Percentiles rank a stretch among this genome's conserved stretches.
phyloP scores from a whole-genome alignment of 306 rosid genomes.

The Cucurbita ficifolia region DNA sequence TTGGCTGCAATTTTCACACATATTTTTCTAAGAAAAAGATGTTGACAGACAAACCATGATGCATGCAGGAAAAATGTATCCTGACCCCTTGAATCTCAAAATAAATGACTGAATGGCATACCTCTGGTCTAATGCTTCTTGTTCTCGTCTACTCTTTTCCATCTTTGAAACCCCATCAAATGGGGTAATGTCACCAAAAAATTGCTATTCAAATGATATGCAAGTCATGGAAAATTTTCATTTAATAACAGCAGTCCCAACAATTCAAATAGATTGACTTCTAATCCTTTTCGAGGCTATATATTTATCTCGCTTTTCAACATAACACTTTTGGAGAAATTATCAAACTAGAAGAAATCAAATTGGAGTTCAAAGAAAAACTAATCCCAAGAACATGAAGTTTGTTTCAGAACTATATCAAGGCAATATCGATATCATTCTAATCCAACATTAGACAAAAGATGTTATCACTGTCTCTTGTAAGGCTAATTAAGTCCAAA shows the following conservation, averaged over 20 bases:
- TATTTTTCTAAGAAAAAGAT: conserved; percentile 5
- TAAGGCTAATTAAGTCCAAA: background rate
- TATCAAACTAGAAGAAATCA: background rate
- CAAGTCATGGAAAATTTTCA: background rate
- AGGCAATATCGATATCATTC: background rate
- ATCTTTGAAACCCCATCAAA: conserved; percentile 62
- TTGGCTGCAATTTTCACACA: conserved; percentile 31
- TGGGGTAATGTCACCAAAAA: conserved; percentile 91
- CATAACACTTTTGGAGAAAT: background rate
- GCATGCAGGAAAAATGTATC: background rate
- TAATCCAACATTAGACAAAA: background rate
- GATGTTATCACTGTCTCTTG: background rate
- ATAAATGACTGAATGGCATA: conserved; percentile 8
- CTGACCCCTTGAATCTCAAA: background rate
- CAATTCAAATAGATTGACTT: background rate
- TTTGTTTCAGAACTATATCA: background rate
- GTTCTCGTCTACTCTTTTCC: conserved; percentile 62
- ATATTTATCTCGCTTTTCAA: background rate
- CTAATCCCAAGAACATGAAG: background rate
- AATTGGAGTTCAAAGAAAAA: background rate
- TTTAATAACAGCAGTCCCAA: background rate
- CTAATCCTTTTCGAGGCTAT: background rate
- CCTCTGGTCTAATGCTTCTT: conserved; percentile 73
- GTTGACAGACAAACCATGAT: conserved; percentile 9
- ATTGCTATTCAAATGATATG: conserved; percentile 37